Evolutionary conservation across 768 basidiomycete species (phyloP).

Genomic region (Chalciporus piperatus): DNA sequence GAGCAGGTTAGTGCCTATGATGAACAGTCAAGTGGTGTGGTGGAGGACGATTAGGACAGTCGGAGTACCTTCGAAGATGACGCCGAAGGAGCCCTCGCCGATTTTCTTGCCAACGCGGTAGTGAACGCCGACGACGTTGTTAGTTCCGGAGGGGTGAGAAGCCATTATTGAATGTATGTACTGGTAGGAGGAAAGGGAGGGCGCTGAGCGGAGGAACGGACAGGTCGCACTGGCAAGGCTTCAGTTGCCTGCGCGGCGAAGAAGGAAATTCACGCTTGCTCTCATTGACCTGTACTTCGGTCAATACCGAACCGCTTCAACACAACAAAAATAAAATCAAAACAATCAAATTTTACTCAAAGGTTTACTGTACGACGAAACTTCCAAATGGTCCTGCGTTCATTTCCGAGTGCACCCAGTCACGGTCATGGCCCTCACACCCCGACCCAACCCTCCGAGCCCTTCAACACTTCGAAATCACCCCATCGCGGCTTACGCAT

Average conservation of each 20-base stretch:
- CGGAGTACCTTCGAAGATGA: slow-evolving; percentile 86
- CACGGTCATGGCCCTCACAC: no score
- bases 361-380: no score
- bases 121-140: slow-evolving; percentile 91
- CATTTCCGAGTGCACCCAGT: slow-evolving; percentile 5
- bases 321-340: neutral
- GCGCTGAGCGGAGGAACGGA: neutral
- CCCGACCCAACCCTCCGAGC: neutral
- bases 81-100: slow-evolving; percentile 97
- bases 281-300: slow-evolving; percentile 16
- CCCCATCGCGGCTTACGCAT: neutral
- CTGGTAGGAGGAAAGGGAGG: slow-evolving; percentile 11
- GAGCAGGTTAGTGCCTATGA: slow-evolving; percentile 88
- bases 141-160: slow-evolving; percentile 53
- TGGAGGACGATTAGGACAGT: neutral
- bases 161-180: slow-evolving; percentile 45
- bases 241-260: slow-evolving; percentile 28
- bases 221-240: slow-evolving; percentile 24
- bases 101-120: slow-evolving; percentile 99
- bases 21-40: neutral
- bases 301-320: slow-evolving; percentile 23
- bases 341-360: neutral
- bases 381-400: slow-evolving; percentile 12
- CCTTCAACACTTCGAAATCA: neutral
- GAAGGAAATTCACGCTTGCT: slow-evolving; percentile 25